Percentiles rank a stretch among this genome's conserved stretches.
Conservation (phyloP, 2,329 filamentous ascomycete species). For the Raffaelea ambrosiae region DNA sequence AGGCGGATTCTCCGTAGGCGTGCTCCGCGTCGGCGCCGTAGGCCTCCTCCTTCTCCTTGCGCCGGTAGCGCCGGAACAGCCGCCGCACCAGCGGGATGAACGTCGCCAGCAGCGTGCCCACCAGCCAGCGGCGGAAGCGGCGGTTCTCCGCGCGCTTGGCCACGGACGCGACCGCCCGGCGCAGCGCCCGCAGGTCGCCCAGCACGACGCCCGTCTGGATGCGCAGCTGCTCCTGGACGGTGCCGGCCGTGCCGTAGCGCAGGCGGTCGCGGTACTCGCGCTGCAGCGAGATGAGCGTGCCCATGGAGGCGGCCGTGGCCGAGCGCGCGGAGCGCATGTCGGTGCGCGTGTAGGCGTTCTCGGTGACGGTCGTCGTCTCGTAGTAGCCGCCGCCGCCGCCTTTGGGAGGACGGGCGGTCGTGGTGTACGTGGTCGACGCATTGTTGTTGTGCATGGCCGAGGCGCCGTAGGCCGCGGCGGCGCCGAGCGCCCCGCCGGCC, state of each 20-base stretch:
- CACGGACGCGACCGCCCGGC: conserved; percentile 33
- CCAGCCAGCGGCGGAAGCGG: conserved; percentile 43
- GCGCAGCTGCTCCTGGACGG: conserved; percentile 33
- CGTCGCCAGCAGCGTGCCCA: conserved; percentile 42
- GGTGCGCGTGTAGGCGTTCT: neutral
- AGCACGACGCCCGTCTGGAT: conserved; percentile 33
- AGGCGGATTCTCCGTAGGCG: neutral
- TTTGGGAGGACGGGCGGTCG: no score
- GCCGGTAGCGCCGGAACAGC: conserved; percentile 36
- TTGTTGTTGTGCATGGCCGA: neutral
- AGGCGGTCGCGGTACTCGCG: conserved; percentile 16
- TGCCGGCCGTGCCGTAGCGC: conserved; percentile 19
- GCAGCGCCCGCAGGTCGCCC: conserved; percentile 33
- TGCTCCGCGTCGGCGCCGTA: neutral
- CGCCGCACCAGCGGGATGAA: conserved; percentile 44
- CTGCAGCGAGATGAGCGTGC: conserved; percentile 25
- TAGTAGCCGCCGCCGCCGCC: neutral
- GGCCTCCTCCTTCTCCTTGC: conserved; percentile 15
- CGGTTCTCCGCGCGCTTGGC: conserved; percentile 36
- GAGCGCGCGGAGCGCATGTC: conserved; percentile 15
- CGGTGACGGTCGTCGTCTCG: neutral
- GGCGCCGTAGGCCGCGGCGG: neutral
- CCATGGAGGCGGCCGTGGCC: conserved; percentile 22
- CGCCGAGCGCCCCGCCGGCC: neutral
- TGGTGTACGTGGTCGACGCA: no score